phyloP scores from a whole-genome alignment of 2,329 filamentous ascomycete species.

The Seiridium unicorne region DNA sequence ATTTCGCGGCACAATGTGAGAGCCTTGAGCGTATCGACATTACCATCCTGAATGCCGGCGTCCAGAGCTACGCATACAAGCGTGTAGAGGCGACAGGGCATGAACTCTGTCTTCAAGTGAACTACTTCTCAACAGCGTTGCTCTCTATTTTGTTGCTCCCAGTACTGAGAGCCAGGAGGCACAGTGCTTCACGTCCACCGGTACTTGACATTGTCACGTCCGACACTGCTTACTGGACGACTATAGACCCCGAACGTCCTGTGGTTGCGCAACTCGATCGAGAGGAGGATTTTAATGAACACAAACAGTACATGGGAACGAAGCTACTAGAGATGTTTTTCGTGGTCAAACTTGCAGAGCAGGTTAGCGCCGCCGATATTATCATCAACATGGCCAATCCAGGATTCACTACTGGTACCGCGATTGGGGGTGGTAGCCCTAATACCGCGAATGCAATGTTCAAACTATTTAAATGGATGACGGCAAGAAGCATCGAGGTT shows the following conservation, averaged over 20 bases:
- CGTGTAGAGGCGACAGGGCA: not conserved
- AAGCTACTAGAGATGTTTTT: slow-evolving; percentile 72
- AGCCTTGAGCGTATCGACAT: slow-evolving; percentile 38
- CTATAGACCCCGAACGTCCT: slow-evolving; percentile 9
- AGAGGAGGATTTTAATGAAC: slow-evolving; percentile 38
- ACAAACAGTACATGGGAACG: slow-evolving; percentile 14
- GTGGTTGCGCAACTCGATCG: slow-evolving; percentile 36
- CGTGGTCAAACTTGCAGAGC: slow-evolving; percentile 60
- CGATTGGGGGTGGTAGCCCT: slow-evolving; percentile 7
- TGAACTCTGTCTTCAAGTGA: slow-evolving; percentile 5
- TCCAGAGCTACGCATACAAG: not conserved
- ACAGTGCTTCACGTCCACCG: slow-evolving; percentile 6
- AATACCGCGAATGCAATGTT: not conserved
- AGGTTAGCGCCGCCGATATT: slow-evolving; percentile 15
- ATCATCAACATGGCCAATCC: slow-evolving; percentile 19
- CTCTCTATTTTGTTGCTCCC: slow-evolving; percentile 4
- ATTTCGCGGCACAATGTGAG: slow-evolving; percentile 34
- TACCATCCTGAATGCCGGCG: slow-evolving; percentile 41
- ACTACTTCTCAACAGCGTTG: slow-evolving; percentile 8
- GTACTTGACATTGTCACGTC: slow-evolving; percentile 18
- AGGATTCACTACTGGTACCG: slow-evolving; percentile 14
- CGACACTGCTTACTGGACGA: slow-evolving; percentile 7
- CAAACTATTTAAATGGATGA: not conserved
- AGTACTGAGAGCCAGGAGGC: not conserved
- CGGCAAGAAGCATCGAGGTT: not conserved